Evolutionary conservation across 192 early-diverging fungal genomes (phyloP), one percentile per base, ranked within the genome.

Genomic region (Entomortierella lignicola): DNA sequence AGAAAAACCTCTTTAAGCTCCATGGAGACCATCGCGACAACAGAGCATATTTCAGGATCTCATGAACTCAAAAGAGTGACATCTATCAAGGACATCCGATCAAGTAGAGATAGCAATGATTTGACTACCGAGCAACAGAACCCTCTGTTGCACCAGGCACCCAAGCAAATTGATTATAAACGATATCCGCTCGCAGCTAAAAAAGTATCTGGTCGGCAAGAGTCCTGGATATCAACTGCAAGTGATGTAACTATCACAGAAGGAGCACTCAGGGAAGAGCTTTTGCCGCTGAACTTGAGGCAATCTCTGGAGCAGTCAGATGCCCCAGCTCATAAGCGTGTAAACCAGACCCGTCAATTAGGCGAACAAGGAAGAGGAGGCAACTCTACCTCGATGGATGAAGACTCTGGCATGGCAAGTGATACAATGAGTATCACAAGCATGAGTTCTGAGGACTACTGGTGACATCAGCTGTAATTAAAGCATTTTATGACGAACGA

Each of bases 381-480:
- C 11, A 23, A 48, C 29, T 20, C 34, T 37, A n/a, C 3, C 34
- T 1, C 8, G 17, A 37, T 58, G 34, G 60, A 62, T 12, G 62
- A 74, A 8, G 72, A 74, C 37, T 11, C 52, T 27, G 72, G 59
- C 11, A 55, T 66, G 50, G 64, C 58, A 20, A 74, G 72, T 29
- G 72, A 77, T 18, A 26, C 65, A 0, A 68, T 62, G 65, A 77
- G 72, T 43, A n/a, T 77, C 8, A 63, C 72, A 15, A 77, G 72
- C 23, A 77, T 77, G 72, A 77, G 72, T 29, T 77, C 72, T 27
- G 72, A 77, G 27, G 72, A 77, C 34, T 77, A 77, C 20, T 77
- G 72, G 72, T 77, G 30, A 62, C n/a, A n/a, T n/a, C n/a, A n/a
- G n/a, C n/a, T n/a, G n/a, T n/a, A n/a, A n/a, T n/a, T n/a, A n/a